A percentile compares a stretch with the other conserved stretches of the same genome.
These are phyloP conservation scores for Pseudoneurospora amorphoporcata DNA, from an alignment of 495 filamentous ascomycete genomes.

Conservation along the genomic window DNA sequence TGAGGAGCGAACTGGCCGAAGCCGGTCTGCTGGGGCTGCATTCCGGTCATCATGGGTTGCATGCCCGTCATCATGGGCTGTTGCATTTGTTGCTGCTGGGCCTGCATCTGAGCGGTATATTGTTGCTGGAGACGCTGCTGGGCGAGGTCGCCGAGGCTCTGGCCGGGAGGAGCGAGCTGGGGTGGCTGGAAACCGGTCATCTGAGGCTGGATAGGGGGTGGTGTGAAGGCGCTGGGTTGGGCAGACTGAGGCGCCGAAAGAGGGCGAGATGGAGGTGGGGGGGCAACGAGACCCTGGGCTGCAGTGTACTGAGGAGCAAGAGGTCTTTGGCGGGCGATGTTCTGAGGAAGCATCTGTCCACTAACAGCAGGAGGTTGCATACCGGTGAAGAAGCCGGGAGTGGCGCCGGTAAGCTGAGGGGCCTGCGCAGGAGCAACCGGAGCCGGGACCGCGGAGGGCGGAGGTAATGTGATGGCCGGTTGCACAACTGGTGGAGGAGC, in stretches of 20 bases:
- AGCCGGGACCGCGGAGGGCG: slow-evolving; percentile 32
- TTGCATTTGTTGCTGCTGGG: slow-evolving; percentile 17
- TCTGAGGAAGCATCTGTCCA: slow-evolving; percentile 31
- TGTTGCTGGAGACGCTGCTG: slow-evolving; percentile 57
- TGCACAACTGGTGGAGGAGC: slow-evolving; percentile 38
- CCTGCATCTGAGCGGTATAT: slow-evolving; percentile 25
- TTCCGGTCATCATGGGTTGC: slow-evolving; percentile 33
- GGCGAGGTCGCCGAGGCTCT: slow-evolving; percentile 61
- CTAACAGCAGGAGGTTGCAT: slow-evolving; percentile 27
- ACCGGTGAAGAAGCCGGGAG: slow-evolving; percentile 39
- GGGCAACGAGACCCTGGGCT: slow-evolving; percentile 52
- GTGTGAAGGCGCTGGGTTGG: slow-evolving; percentile 61
- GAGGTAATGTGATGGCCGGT: slow-evolving; percentile 15
- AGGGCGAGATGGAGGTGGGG: slow-evolving; percentile 74
- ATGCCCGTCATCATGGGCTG: slow-evolving; percentile 14
- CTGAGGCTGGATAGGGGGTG: slow-evolving; percentile 72
- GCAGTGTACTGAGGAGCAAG: slow-evolving; percentile 54
- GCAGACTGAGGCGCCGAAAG: slow-evolving; percentile 83
- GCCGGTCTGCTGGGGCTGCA: slow-evolving; percentile 40
- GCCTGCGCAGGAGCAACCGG: slow-evolving; percentile 33
- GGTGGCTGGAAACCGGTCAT: slow-evolving; percentile 58
- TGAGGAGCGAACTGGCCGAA: slow-evolving; percentile 23
- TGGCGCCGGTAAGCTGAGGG: slow-evolving; percentile 42
- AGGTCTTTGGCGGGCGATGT: slow-evolving; percentile 56
- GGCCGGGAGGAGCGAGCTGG: slow-evolving; percentile 58